Conservation (phyloP, 2,329 filamentous ascomycete species). For the Monascus ruber region DNA sequence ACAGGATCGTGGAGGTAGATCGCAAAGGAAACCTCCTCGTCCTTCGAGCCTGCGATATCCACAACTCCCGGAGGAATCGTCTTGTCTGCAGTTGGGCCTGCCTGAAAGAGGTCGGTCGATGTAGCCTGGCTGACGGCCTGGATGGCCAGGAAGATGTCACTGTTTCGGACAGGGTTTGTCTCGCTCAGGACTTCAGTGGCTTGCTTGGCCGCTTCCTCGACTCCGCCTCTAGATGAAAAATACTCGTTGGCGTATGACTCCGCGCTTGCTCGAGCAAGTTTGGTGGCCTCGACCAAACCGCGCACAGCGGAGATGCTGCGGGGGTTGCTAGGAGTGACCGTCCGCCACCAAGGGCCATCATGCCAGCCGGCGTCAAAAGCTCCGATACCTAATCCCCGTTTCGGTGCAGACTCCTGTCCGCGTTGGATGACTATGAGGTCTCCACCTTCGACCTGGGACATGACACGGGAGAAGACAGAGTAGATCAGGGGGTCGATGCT, state of each 20-base stretch:
- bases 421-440: constrained; percentile 90
- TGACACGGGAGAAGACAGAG: constrained; percentile 82
- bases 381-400: constrained; percentile 43
- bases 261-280: constrained; percentile 78
- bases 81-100: constrained; percentile 35
- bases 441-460: constrained; percentile 97
- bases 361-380: constrained; percentile 54
- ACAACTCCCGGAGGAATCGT: constrained; percentile 19
- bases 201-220: constrained; percentile 67
- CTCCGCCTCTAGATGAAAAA: constrained; percentile 63
- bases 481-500: constrained; percentile 89
- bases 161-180: constrained; percentile 79
- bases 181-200: constrained; percentile 71
- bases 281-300: constrained; percentile 75
- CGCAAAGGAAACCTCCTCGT: constrained; percentile 61
- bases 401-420: constrained; percentile 69
- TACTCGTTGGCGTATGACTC: constrained; percentile 81
- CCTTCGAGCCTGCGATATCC: constrained; percentile 23
- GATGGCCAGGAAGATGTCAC: constrained; percentile 90
- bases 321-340: constrained; percentile 43
- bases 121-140: constrained; percentile 65
- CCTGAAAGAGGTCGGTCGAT: constrained; percentile 58
- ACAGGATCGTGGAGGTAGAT: constrained; percentile 76
- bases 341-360: constrained; percentile 93
- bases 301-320: constrained; percentile 71